Evolutionary conservation across 2,329 filamentous ascomycete genomes (phyloP), one percentile per base, ranked within the genome.

Genomic region (Hysterium pulicare): DNA sequence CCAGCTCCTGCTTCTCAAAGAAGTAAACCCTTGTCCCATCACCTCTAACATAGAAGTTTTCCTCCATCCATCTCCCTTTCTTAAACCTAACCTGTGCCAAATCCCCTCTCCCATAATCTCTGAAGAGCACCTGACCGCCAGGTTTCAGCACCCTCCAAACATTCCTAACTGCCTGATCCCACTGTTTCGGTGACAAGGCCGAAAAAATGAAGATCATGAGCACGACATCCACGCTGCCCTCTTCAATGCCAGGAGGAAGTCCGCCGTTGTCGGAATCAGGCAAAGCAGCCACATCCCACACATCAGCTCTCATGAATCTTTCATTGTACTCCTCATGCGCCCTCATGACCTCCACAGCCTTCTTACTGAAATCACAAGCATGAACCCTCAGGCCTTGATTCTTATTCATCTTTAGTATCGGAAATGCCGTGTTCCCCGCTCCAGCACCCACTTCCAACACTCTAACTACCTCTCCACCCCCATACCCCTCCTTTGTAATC

Each of bases 131-230:
- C 58, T 87, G 78, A n/a, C 93, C 93, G 48, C 90, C 91, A 1
- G 90, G 89, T 71, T 95, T 97, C 50, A 98, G 77, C 26, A 95
- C 75, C 40, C 79, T 79, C 67, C 86, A 79, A 13, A 96, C 81
- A 62, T 97, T 98, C 44, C 76, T 72, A 30, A 97, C 82, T 10
- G 90, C 89, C 61, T 82, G 79, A 37, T 76, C 72, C 93, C 93
- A 98, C 67, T 98, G 90, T 36, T 69, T 66, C 0, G 93, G 93
- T 24, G 86, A 83, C 35, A 98, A 73, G 2, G 93, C 93, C 15
- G 89, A 95, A 74, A 98, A 97, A 61, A 97, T 91, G 72, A 98
- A 98, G 47, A 98, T 89, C 78, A 98, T 82, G 40, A 98, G 76
- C 28, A 95, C 88, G 30, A 97, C 81, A 67, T 98, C 91, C 46